phyloP scores from a whole-genome alignment of 768 basidiomycete species.

The Inosperma sp. region DNA sequence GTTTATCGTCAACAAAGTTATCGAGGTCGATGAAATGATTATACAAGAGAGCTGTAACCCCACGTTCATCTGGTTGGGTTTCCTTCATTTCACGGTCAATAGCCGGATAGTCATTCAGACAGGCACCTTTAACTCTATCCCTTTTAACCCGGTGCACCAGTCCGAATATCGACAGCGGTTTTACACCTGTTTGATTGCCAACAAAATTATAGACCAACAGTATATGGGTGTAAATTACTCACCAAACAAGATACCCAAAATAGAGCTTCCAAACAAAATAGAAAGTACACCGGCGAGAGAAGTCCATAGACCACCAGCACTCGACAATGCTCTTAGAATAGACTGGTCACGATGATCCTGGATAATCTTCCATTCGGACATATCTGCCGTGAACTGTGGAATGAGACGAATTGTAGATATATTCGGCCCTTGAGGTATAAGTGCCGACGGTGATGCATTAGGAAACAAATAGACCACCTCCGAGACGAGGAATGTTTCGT shows the following conservation, averaged over 20 bases:
- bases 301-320: slow-evolving; percentile 7
- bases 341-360: slow-evolving; percentile 17
- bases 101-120: background rate
- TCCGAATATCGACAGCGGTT: slow-evolving; percentile 4
- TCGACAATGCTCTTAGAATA: slow-evolving; percentile 4
- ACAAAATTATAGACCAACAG: background rate
- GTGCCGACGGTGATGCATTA: slow-evolving; percentile 13
- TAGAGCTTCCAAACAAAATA: slow-evolving; percentile 5
- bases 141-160: slow-evolving; percentile 1
- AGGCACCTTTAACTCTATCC: background rate
- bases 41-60: background rate
- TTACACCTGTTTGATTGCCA: background rate
- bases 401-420: slow-evolving; percentile 15
- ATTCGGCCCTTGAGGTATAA: slow-evolving; percentile 4
- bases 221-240: background rate
- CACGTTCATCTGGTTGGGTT: background rate
- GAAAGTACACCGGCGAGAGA: slow-evolving; percentile 7
- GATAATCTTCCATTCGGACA: slow-evolving; percentile 12
- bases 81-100: slow-evolving; percentile 4
- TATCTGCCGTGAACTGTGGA: slow-evolving; percentile 10
- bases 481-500: slow-evolving; percentile 11
- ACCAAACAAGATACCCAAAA: slow-evolving; percentile 9
- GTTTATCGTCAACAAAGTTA: too few species aligned
- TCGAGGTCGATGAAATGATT: slow-evolving; percentile 5
- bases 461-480: slow-evolving; percentile 7